Base-by-base conservation (phyloP, 257 asterid species). In the Schizonepeta tenuifolia region DNA sequence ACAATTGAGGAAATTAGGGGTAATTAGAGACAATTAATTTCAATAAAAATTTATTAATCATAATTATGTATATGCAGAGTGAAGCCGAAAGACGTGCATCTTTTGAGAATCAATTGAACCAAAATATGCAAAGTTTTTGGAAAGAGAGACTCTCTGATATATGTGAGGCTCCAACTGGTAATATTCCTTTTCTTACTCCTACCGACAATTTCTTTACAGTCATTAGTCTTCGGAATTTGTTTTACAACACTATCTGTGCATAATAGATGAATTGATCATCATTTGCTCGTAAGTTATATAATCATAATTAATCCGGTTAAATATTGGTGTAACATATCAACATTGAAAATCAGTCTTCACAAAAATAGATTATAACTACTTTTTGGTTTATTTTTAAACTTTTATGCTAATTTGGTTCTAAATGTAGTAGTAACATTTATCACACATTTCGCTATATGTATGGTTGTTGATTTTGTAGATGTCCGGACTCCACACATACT, bases 121-220 rank as follows among this genome's bases (percentile, higher is more conserved):
- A 14, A 31, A 59, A 15, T n/a, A 14, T 59, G 65, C 14, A 59
- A 8, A 31, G 14, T 59, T 59, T 59, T 59, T 59, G 66, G 66
- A 59, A 26, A 59, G 66, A 59, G 26, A 33, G 66, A 33, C 46
- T 59, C 6, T 15, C 66, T n/a, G 66, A 59, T 15, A 31, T 59
- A 7, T 35, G 66, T 31, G 66, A 59, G 2, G 46, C 46, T 59
- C 43, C 65, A 26, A 31, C 44, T 15, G 65, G 65, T 59, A 15
- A 12, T 26, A 2, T 15, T n/a, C 2, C 15, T 15, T 43, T 4
- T 7, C 26, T 18, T 7, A 20, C 33, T 21, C 55, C 22, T n/a
- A n/a, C 22, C 55, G 0, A 49, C 2, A 47, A 14, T 50, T n/a
- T 50, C 4, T 2, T 8, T 50, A 2, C 7, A 17, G 5, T 17